Evolutionary conservation across 768 basidiomycete species (phyloP).

Genomic region (Naganishia vaughanmartiniae): DNA sequence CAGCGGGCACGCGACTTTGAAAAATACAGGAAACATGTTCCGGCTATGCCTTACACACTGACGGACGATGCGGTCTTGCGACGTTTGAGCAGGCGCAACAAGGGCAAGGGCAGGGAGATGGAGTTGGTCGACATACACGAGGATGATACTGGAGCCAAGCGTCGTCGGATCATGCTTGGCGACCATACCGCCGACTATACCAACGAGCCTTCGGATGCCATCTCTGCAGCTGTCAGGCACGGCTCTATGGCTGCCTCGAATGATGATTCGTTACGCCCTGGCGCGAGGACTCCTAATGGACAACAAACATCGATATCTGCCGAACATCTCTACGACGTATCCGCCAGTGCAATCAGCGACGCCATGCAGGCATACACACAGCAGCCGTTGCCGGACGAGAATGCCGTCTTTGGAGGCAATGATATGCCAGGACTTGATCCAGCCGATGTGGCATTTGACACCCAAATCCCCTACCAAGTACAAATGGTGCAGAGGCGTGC

Average conservation of each 20-base stretch:
- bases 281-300: background rate
- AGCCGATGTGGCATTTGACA: conserved; percentile 21
- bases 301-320: conserved; percentile 10
- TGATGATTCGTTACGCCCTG: background rate
- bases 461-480: conserved; percentile 30
- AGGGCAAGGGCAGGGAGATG: background rate
- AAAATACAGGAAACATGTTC: background rate
- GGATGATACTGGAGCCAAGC: background rate
- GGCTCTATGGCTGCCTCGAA: conserved; percentile 2
- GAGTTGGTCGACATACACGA: background rate
- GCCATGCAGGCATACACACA: conserved; percentile 4
- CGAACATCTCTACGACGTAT: conserved; percentile 1
- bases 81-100: background rate
- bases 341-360: conserved; percentile 1
- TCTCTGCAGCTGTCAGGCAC: background rate
- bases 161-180: background rate
- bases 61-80: background rate
- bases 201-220: background rate
- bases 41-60: conserved; percentile 12
- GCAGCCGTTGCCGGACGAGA: conserved; percentile 17
- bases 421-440: conserved; percentile 21
- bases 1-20: background rate
- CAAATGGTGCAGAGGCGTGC: conserved; percentile 27
- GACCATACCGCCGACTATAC: background rate
- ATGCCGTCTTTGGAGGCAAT: conserved; percentile 1